A percentile compares a stretch with the other conserved stretches of the same genome.
These are phyloP conservation scores for Aspergillus terreus DNA, from an alignment of 2,329 filamentous ascomycete species.

Conservation along the genomic window DNA sequence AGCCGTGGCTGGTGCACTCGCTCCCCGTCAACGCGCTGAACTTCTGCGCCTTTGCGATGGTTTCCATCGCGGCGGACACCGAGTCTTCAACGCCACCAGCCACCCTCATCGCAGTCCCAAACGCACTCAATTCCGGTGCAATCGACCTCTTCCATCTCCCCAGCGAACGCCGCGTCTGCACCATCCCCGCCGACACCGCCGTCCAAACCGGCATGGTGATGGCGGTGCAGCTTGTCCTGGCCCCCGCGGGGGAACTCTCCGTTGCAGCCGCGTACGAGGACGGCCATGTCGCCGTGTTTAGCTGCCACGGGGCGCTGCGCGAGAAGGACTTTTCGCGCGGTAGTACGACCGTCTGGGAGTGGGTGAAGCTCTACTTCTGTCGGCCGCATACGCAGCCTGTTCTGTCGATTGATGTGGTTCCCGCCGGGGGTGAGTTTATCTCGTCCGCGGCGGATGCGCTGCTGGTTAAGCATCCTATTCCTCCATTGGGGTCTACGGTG, in stretches of 20 bases:
- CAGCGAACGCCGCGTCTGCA: conserved; percentile 64
- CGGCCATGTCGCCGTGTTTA: conserved; percentile 67
- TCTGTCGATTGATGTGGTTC: conserved; percentile 64
- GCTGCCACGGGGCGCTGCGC: conserved; percentile 43
- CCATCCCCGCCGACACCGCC: conserved; percentile 46
- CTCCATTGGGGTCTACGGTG: conserved; percentile 19
- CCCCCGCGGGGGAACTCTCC: conserved; percentile 48
- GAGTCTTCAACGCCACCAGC: neutral
- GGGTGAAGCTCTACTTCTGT: conserved; percentile 59
- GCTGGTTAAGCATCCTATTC: conserved; percentile 71
- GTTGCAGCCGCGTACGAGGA: conserved; percentile 81
- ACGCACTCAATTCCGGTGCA: conserved; percentile 68
- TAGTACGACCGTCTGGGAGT: conserved; percentile 33
- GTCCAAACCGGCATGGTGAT: conserved; percentile 72
- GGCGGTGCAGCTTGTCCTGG: conserved; percentile 64
- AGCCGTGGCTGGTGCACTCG: conserved; percentile 80
- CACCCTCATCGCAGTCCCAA: conserved; percentile 71
- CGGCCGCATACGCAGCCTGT: conserved; percentile 76
- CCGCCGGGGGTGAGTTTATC: conserved; percentile 57
- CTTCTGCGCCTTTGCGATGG: conserved; percentile 65
- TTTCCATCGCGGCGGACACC: conserved; percentile 13
- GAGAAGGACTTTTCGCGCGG: conserved; percentile 23
- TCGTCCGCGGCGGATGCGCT: conserved; percentile 80
- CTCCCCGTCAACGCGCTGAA: conserved; percentile 90
- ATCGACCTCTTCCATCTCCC: conserved; percentile 85